Evolutionary conservation across 768 basidiomycete species (phyloP).

Genomic region (Boletus pseudopeckii): DNA sequence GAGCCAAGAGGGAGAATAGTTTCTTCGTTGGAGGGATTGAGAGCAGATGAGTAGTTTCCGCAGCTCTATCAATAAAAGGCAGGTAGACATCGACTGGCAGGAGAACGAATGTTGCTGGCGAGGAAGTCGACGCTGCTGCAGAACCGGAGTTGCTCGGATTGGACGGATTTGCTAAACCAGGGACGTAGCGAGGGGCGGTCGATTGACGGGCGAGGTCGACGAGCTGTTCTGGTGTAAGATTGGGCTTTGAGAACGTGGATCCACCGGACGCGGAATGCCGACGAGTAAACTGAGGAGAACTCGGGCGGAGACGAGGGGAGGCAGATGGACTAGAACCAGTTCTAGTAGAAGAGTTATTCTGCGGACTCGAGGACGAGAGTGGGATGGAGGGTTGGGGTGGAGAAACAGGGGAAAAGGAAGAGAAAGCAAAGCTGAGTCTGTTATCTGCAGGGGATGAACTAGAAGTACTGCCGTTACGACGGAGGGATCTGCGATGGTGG

Average conservation of each 20-base stretch:
- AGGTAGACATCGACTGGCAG: conserved; percentile 76
- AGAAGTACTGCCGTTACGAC: conserved; percentile 33
- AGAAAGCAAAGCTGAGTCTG: conserved; percentile 62
- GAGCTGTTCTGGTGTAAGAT: conserved; percentile 69
- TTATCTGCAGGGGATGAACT: conserved; percentile 25
- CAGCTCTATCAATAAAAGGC: conserved; percentile 81
- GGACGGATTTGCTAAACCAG: background rate
- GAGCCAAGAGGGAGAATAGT: conserved; percentile 67
- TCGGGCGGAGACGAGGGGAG: conserved; percentile 47
- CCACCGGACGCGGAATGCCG: conserved; percentile 33
- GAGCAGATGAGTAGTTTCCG: conserved; percentile 70
- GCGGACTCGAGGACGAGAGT: conserved; percentile 26
- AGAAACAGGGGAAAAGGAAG: conserved; percentile 48
- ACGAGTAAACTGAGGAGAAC: conserved; percentile 40
- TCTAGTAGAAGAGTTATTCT: conserved; percentile 30
- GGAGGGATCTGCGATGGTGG: conserved; percentile 30
- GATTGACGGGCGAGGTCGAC: conserved; percentile 68
- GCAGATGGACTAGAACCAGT: conserved; percentile 32
- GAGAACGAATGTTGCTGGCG: conserved; percentile 65
- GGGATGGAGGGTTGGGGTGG: conserved; percentile 17
- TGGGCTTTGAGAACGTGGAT: conserved; percentile 41
- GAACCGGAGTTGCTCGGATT: conserved; percentile 1
- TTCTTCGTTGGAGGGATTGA: conserved; percentile 61
- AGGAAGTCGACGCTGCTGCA: conserved; percentile 8
- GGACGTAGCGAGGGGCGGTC: conserved; percentile 38